Base-by-base conservation (phyloP, 2,329 filamentous ascomycete genomes). In the Diplodia scrobiculata region DNA sequence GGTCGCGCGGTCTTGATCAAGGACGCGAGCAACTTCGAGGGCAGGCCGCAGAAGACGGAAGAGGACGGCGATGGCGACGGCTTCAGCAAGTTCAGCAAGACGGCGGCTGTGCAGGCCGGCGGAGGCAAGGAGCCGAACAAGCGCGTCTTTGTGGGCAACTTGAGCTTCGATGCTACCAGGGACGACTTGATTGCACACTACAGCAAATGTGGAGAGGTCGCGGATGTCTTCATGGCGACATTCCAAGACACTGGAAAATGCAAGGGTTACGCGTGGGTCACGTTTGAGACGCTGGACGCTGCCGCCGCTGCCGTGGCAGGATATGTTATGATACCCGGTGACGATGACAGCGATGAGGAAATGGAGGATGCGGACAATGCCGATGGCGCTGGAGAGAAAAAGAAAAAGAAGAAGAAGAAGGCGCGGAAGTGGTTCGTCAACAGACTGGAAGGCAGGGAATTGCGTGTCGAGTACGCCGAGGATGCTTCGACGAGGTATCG, bases 161-260 rank as follows among this genome's bases (percentile, higher is more conserved):
- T 84, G 52, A 75, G 75, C 14, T 83, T 83, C 67, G 81, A 84
- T 66, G 77, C 80, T 21, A 82, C 89, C 6, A 90, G 94, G 72
- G 92, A 97, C 65, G 88, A 91, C 71, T 79, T 99, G 59, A 83
- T 87, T 70, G 84, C 88, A 69, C 91, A 97, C 75, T 98, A 97
- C 77, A 84, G 84, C 58, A 91, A 89, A 76, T 98, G 94, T 75
- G 95, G 95, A 60, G 84, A 89, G 68, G 87, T 98, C 68, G 86
- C 89, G 63, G 91, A 91, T 80, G 85, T 92, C 69, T 94, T 96
- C 79, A 83, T 98, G 70, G 95, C 95, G 2, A 97, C 93, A 0
- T 99, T 99, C 75, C 91, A 98, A 78, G 96, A 99, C 77, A 89
- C 89, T 21, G 95, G 95, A 51, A 99, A 98, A 81, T 99, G 95